Base-by-base conservation (phyloP, 148 eudicot species). In the Rhododendron molle region DNA sequence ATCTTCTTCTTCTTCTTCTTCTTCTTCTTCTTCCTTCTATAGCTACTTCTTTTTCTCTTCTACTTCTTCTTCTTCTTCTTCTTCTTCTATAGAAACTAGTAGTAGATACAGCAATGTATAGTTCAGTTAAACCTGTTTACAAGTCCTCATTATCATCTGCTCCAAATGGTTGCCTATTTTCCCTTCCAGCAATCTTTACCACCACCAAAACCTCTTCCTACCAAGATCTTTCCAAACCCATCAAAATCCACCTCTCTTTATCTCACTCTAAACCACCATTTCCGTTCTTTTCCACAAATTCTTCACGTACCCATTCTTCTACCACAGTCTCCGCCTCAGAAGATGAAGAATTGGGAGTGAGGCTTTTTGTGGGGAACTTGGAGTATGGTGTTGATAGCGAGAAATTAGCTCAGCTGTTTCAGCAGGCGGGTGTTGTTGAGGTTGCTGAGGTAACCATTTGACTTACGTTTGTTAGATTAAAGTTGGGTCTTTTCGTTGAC, bases 351-450 rank as follows among this genome's bases (percentile, higher is more conserved):
- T 40, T 40, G 44, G 44, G 44, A 40, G 90, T 90, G 7, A 90
- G 88, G 78, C 32, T 90, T 16, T 90, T 84, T 85, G 89, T 90
- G 26, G 91, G 91, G 40, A 90, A 90, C 60, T 85, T 90, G 87
- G 86, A 90, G 36, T 83, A 62, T 71, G 89, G 88, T 78, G 47
- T 90, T 71, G 91, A 88, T 28, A 85, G 91, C 69, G 90, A 86
- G 77, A 85, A 79, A 26, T 81, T 90, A 40, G 44, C 7, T 40
- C 44, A 40, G 44, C 44, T 40, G 44, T 40, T 40, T 40, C 44
- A 40, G 44, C 44, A 40, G 44, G 44, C 1, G 44, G 44, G 44
- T 40, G 44, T 40, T 40, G 44, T 40, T 40, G 90, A 90, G 80
- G 85, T 90, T 83, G 83, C 90, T 21, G 10, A 65, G 72, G 32